These are phyloP conservation scores for Smithsoniella earleae DNA, from an alignment of 163 green algal species.

Conservation along the genomic window DNA sequence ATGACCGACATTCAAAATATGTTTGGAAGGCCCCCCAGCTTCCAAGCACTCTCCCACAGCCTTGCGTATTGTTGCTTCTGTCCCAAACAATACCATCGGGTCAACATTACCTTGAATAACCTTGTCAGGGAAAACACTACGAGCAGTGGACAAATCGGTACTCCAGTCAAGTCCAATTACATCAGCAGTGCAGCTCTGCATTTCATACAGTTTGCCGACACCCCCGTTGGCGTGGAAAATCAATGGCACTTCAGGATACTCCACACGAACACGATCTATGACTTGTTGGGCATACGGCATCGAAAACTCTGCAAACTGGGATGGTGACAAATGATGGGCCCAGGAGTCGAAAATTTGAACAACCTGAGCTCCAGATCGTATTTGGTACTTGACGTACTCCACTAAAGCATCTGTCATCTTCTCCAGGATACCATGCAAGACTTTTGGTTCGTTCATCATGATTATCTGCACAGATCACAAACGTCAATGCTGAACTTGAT, in stretches of 20 bases:
- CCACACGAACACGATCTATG: constrained; percentile 51
- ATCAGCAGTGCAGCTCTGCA: constrained; percentile 58
- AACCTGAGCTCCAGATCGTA: constrained; percentile 81
- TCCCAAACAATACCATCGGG: constrained; percentile 89
- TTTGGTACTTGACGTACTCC: constrained; percentile 84
- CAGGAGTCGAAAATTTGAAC: constrained; percentile 98
- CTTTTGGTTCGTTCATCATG: constrained; percentile 68
- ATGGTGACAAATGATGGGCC: constrained; percentile 88
- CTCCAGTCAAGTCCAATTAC: constrained; percentile 92
- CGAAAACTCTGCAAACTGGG: constrained; percentile 85
- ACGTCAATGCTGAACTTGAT: too few species aligned
- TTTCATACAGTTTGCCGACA: constrained; percentile 74
- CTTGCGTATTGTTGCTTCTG: constrained; percentile 63
- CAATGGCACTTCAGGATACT: constrained; percentile 75
- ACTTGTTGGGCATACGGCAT: constrained; percentile 86
- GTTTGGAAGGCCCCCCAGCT: constrained; percentile 58
- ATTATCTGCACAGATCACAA: constrained; percentile 54
- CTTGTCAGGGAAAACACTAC: constrained; percentile 39
- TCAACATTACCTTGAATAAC: constrained; percentile 90
- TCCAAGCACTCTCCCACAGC: constrained; percentile 61
- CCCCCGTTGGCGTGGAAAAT: constrained; percentile 97
- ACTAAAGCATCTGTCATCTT: constrained; percentile 80
- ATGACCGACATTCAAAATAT: constrained; percentile 97
- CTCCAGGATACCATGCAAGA: constrained; percentile 79
- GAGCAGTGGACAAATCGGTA: constrained; percentile 63